Base-by-base conservation (phyloP, 2,329 filamentous ascomycete species). In the Xylaria hypoxylon region DNA sequence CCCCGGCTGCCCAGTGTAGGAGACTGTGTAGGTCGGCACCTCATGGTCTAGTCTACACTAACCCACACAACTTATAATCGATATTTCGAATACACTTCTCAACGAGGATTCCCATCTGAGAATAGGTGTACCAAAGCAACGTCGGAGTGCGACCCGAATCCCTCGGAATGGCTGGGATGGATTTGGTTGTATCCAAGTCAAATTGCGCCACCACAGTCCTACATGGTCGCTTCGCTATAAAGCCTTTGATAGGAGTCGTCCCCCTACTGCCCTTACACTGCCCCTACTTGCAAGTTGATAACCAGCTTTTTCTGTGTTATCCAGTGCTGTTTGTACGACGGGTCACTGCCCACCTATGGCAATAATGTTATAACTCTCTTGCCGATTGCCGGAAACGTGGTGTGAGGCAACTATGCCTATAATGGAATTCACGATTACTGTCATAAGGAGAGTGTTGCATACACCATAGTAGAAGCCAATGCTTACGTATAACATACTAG, bases 201-300 rank as follows among this genome's bases (percentile, higher is more conserved):
- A 28, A 33, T 48, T 40, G 45, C 26, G 58, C 58, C 58, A 50
- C 58, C 58, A 50, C 26, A 17, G 26, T 42, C 45, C 33, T 42
- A 35, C 57, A 59, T 50, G 10, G 19, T 38, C 31, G 31, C 50
- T 53, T 22, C n/a, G 33, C 10, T 35, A 13, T 5, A 40, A 26
- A 26, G 33, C 38, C 10, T 10, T 15, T 24, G 11, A n/a, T 24
- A 15, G n/a, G n/a, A 35, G 19, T 15, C 17, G 24, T 22, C 15
- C 35, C 48, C 47, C n/a, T n/a, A n/a, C n/a, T n/a, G n/a, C n/a
- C n/a, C n/a, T n/a, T n/a, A n/a, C n/a, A n/a, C n/a, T n/a, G n/a
- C n/a, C 47, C 48, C 28, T n/a, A 24, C 44, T 47, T 51, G 48
- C 33, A 13, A 33, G 17, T 33, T 19, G 17, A 19, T 15, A 33